A percentile compares a stretch with the other conserved stretches of the same genome.
These are phyloP conservation scores for Fusarium drepaniforme DNA, from an alignment of 2,329 filamentous ascomycete species.

Conservation along the genomic window DNA sequence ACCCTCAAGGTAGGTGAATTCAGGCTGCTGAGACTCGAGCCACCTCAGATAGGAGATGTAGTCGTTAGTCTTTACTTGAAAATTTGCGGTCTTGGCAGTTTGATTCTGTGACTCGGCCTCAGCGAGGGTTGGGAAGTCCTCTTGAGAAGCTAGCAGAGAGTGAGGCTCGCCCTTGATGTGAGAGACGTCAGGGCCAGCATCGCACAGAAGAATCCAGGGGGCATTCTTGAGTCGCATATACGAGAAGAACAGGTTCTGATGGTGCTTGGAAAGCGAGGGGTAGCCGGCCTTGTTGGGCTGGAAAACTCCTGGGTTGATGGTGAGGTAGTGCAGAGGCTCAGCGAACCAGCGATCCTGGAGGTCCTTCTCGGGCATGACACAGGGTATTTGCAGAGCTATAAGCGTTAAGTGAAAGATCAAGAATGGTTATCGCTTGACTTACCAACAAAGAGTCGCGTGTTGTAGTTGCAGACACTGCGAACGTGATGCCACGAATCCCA, in stretches of 20 bases:
- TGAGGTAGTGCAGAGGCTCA: constrained; percentile 74
- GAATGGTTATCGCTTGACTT: constrained; percentile 54
- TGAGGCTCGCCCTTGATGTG: constrained; percentile 43
- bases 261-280: constrained; percentile 70
- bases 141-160: constrained; percentile 52
- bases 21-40: constrained; percentile 84
- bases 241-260: constrained; percentile 70
- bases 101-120: constrained; percentile 66
- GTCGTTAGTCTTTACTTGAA: constrained; percentile 45
- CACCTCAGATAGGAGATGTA: constrained; percentile 86
- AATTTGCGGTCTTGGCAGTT: constrained; percentile 23
- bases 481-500: constrained; percentile 98
- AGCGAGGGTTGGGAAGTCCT: constrained; percentile 76
- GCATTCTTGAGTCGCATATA: constrained; percentile 74
- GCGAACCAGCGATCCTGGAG: constrained; percentile 77
- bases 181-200: constrained; percentile 65
- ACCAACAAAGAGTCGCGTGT: constrained; percentile 85
- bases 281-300: constrained; percentile 71
- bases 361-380: constrained; percentile 68
- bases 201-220: constrained; percentile 74
- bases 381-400: constrained; percentile 68
- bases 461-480: constrained; percentile 87
- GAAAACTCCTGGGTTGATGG: constrained; percentile 66
- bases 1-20: constrained; percentile 64
- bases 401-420: background rate